Evolutionary conservation across 139 green algal species (phyloP).

Genomic region (Coelastrella sp.): DNA sequence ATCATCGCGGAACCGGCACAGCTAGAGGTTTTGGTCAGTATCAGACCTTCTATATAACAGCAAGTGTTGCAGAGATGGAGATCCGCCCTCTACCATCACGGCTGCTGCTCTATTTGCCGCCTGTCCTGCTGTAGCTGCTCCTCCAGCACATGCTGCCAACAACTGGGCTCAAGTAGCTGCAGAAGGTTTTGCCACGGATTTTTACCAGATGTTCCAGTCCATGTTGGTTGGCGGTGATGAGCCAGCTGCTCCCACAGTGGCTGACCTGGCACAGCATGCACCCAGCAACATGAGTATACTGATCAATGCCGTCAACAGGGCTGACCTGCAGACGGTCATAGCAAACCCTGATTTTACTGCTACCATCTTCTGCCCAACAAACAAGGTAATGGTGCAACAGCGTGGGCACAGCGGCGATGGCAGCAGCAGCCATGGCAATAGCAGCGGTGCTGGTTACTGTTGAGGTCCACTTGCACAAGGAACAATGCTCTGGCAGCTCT

Average conservation of each 20-base stretch:
- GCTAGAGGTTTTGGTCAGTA: too few relatives aligned
- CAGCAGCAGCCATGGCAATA: not conserved
- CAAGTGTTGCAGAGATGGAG: too few relatives aligned
- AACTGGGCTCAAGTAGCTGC: not conserved
- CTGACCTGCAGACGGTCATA: slow-evolving; percentile 15
- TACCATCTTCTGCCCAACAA: slow-evolving; percentile 45
- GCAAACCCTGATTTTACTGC: slow-evolving; percentile 32
- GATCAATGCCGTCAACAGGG: slow-evolving; percentile 28
- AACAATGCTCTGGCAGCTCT: too few relatives aligned
- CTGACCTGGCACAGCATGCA: slow-evolving; percentile 38
- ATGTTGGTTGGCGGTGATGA: not conserved
- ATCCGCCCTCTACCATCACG: too few relatives aligned
- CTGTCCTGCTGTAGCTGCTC: not conserved
- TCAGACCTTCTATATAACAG: too few relatives aligned
- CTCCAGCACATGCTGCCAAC: not conserved
- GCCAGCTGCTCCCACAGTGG: slow-evolving; percentile 23
- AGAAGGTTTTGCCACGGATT: not conserved
- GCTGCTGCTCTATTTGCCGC: not conserved
- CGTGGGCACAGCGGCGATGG: not conserved
- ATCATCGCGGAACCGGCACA: too few relatives aligned
- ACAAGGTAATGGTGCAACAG: not conserved
- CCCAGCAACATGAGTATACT: slow-evolving; percentile 48
- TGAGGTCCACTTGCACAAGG: not conserved
- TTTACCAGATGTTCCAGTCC: slow-evolving; percentile 5
- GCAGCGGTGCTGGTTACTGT: not conserved